A percentile compares a stretch with the other conserved stretches of the same genome.
Evolutionary conservation across 1,284 basidiomycete genomes (phyloP).

Genomic region (Microbotryum violaceum): DNA sequence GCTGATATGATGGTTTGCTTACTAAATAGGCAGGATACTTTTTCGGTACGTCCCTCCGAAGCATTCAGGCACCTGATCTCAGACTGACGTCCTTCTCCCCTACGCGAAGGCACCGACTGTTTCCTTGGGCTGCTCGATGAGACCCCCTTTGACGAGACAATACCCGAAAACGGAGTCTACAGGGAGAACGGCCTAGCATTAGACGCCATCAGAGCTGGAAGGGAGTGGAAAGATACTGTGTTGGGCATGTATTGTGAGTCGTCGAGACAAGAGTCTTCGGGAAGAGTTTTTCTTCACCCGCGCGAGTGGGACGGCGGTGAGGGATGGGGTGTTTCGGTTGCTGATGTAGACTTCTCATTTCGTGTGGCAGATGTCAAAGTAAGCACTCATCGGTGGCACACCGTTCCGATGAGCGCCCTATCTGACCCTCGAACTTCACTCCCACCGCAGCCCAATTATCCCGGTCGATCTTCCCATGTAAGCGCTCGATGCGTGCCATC

Average conservation of each 20-base stretch:
- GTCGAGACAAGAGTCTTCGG: too few species aligned
- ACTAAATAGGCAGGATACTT: constrained; percentile 22
- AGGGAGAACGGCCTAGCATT: constrained; percentile 37
- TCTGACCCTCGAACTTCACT: not conserved
- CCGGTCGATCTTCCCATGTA: constrained; percentile 84
- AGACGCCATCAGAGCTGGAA: constrained; percentile 47
- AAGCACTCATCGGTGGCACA: too few species aligned
- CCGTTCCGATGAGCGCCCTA: too few species aligned
- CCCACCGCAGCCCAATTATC: constrained; percentile 65
- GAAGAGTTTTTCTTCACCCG: too few species aligned
- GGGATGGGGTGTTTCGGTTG: too few species aligned
- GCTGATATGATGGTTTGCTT: not conserved
- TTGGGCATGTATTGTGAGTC: constrained; percentile 48
- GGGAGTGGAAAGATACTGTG: constrained; percentile 60
- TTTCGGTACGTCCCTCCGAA: constrained; percentile 12
- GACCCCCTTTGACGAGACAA: not conserved
- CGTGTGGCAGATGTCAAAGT: too few species aligned
- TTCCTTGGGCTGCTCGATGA: constrained; percentile 25
- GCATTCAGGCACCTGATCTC: too few species aligned
- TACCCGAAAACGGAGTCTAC: constrained; percentile 36
- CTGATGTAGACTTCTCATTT: too few species aligned
- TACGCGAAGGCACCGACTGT: constrained; percentile 21
- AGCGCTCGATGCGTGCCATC: constrained; percentile 39
- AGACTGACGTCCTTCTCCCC: too few species aligned
- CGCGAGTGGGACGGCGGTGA: too few species aligned